Evolutionary conservation across 176 grass and related monocot genomes (phyloP), one percentile per base, ranked within the genome.

Genomic region (Eragrostis curvula): DNA sequence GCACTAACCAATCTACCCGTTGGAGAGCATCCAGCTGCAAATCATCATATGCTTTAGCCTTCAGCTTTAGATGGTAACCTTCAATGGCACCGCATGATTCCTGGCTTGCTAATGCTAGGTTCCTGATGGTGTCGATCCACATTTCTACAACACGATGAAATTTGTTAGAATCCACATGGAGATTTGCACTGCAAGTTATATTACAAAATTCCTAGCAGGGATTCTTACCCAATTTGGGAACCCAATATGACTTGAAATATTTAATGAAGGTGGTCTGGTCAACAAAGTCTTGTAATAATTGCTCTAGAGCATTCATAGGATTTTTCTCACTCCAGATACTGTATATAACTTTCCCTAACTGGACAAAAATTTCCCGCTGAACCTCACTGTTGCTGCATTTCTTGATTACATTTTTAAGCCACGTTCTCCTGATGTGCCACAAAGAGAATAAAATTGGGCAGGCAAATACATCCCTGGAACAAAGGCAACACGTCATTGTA

Each of bases 191-290:
- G 46, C 9, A 21, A 62, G 65, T 10, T 24, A 73, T 41, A 32
- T 32, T 72, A 16, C 25, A 32, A 86, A 86, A 43, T 42, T 55
- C 51, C 24, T 39, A 25, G 2, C 50, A 40, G 3, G 43, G 24
- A 81, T 73, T 71, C 80, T 89, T 87, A 98, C 92, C 92, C 78
- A 94, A 78, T 98, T 98, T 98, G 59, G 95, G 95, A 80, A 93
- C 78, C 95, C 92, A 97, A 79, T 89, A 97, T 67, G 90, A 82
- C 69, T 93, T 97, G 74, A 97, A 97, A 87, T 97, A 97, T 59
- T 94, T 86, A 65, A 91, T 52, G 51, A 97, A 92, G 27, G 74
- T 52, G n/a, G 78, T 92, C 77, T 97, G 92, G 51, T 97, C 95
- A 88, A 97, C 66, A 78, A 97, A 97, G 72, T 97, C 95, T 84